Evolutionary conservation across 768 basidiomycete genomes (phyloP).

Genomic region (Ramaria rubella): DNA sequence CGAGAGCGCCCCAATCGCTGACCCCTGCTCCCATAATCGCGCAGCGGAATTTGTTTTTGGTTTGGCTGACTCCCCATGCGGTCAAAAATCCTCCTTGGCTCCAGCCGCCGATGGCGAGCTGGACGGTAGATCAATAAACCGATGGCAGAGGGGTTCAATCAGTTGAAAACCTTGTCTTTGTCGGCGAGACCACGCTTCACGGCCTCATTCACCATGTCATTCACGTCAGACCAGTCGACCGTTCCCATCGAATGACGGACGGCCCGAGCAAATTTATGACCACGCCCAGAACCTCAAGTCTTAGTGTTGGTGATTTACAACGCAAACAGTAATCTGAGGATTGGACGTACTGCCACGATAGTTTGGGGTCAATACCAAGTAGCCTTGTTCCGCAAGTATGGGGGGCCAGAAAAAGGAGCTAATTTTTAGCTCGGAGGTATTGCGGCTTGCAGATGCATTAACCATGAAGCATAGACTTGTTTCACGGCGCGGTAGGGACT

Average conservation of each 20-base stretch:
- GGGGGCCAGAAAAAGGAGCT: background rate
- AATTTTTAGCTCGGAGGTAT: background rate
- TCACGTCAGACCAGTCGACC: slow-evolving; percentile 11
- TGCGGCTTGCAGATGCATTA: slow-evolving; percentile 8
- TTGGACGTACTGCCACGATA: slow-evolving; percentile 11
- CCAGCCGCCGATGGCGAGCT: slow-evolving; percentile 12
- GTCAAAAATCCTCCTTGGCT: slow-evolving; percentile 14
- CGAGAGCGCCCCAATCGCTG: slow-evolving; percentile 11
- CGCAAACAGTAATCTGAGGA: background rate
- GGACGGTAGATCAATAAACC: background rate
- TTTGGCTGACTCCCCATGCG: slow-evolving; percentile 13
- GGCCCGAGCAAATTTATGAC: slow-evolving; percentile 4
- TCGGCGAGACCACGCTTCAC: slow-evolving; percentile 10
- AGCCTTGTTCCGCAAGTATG: slow-evolving; percentile 6
- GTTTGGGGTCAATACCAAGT: slow-evolving; percentile 8
- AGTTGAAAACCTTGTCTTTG: background rate
- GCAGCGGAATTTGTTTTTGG: slow-evolving; percentile 12
- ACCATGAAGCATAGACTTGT: background rate
- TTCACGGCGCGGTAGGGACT: too few relatives aligned
- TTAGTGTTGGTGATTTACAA: background rate
- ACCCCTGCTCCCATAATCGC: slow-evolving; percentile 12
- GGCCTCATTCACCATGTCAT: slow-evolving; percentile 11
- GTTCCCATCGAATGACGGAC: slow-evolving; percentile 8
- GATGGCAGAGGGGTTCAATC: background rate
- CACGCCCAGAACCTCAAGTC: slow-evolving; percentile 11